These are phyloP conservation scores for Plantago major DNA, from an alignment of 257 asterid genomes.

Conservation along the genomic window DNA sequence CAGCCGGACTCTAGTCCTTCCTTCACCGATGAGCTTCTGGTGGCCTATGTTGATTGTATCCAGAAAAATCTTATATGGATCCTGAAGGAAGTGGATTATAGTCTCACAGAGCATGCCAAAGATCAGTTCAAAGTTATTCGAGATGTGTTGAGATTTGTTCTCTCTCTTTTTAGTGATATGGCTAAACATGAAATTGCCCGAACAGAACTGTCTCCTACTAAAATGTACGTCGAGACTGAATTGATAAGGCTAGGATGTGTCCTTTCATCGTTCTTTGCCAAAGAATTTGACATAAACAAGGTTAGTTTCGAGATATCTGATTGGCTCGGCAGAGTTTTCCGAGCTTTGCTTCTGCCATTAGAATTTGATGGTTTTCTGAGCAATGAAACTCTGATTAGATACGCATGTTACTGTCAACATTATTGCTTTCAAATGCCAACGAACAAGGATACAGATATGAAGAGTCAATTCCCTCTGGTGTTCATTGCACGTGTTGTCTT, in stretches of 20 bases:
- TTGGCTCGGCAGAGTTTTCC: background rate
- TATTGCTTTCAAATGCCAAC: no score
- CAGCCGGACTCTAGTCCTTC: background rate
- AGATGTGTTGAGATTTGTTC: background rate
- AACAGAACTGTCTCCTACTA: background rate
- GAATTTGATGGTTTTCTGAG: background rate
- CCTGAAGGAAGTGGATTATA: no score
- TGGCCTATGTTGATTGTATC: background rate
- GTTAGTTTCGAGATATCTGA: background rate
- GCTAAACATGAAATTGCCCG: background rate
- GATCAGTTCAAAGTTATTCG: background rate
- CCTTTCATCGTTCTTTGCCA: background rate
- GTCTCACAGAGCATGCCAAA: no score
- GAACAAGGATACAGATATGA: no score
- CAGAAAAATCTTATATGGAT: background rate
- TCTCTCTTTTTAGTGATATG: background rate
- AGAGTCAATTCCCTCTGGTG: no score
- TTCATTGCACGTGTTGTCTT: no score
- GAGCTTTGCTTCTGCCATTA: background rate
- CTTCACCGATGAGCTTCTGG: background rate
- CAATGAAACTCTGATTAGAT: background rate
- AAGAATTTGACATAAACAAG: background rate
- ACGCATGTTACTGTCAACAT: no score
- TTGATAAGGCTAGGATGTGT: background rate
- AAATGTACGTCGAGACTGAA: no score